Conservation (phyloP, 345 rosid genomes). For the Abelmoschus esculentus region DNA sequence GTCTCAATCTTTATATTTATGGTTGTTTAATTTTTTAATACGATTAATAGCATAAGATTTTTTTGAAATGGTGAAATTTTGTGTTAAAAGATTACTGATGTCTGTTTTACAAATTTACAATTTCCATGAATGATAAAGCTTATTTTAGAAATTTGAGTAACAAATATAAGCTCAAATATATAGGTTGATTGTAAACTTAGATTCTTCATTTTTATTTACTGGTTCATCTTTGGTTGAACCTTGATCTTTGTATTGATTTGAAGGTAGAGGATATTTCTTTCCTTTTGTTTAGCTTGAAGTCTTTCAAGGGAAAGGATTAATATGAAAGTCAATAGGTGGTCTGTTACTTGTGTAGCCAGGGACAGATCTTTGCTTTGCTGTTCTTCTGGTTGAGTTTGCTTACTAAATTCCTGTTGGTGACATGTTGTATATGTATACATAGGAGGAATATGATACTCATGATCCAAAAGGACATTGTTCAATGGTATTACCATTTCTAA, state of each 20-base stretch:
- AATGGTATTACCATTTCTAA: constrained; percentile 73
- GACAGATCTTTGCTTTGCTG: not conserved
- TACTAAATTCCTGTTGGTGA: not conserved
- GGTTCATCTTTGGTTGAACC: not conserved
- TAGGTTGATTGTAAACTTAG: not conserved
- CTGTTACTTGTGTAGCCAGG: not conserved
- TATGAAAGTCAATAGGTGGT: not conserved
- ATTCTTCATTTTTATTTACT: not conserved
- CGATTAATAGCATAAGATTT: no score
- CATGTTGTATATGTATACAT: not conserved
- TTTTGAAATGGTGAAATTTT: not conserved
- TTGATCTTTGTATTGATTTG: not conserved
- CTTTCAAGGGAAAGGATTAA: not conserved
- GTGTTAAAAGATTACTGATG: not conserved
- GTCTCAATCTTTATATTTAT: not conserved
- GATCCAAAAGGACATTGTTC: constrained; percentile 82
- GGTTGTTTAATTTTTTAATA: not conserved
- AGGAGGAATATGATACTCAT: constrained; percentile 97
- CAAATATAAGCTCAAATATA: no score
- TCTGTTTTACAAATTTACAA: not conserved
- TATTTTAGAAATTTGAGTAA: not conserved
- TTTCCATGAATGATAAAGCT: not conserved
- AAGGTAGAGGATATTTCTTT: not conserved
- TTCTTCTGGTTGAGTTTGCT: not conserved
- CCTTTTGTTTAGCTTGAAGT: not conserved